Evolutionary conservation across 1,284 basidiomycete species (phyloP).

Genomic region (Hemileia vastatrix): DNA sequence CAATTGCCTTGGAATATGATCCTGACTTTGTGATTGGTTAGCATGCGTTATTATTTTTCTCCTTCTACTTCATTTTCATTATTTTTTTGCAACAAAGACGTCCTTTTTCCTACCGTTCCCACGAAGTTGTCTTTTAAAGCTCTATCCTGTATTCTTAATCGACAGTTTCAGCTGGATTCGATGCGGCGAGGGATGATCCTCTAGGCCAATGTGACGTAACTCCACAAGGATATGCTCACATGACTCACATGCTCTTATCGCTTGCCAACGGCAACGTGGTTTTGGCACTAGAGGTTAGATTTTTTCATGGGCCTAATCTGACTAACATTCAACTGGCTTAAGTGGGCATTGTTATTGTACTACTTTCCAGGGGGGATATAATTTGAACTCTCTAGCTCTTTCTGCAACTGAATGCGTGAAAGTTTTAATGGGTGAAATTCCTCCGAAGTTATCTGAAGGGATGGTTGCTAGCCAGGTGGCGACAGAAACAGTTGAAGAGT

Average conservation of each 20-base stretch:
- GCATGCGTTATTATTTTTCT: slow-evolving; percentile 37
- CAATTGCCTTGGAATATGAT: slow-evolving; percentile 88
- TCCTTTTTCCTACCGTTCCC: not conserved
- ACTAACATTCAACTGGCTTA: not conserved
- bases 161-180: slow-evolving; percentile 91
- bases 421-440: slow-evolving; percentile 74
- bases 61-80: not conserved
- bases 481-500: slow-evolving; percentile 75
- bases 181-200: slow-evolving; percentile 84
- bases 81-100: no score
- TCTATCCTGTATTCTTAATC: slow-evolving; percentile 4
- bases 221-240: slow-evolving; percentile 91
- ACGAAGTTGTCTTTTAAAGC: not conserved
- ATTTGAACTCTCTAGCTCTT: slow-evolving; percentile 73
- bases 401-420: slow-evolving; percentile 78
- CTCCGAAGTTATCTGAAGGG: slow-evolving; percentile 55
- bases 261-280: slow-evolving; percentile 80
- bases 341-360: slow-evolving; percentile 17
- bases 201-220: slow-evolving; percentile 83
- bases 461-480: slow-evolving; percentile 64
- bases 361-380: slow-evolving; percentile 74
- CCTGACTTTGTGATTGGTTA: slow-evolving; percentile 92
- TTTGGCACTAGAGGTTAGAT: slow-evolving; percentile 76
- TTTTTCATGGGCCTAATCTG: not conserved
- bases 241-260: slow-evolving; percentile 92